Conservation (phyloP, 495 filamentous ascomycete genomes). For the Trichoderma gamsii region DNA sequence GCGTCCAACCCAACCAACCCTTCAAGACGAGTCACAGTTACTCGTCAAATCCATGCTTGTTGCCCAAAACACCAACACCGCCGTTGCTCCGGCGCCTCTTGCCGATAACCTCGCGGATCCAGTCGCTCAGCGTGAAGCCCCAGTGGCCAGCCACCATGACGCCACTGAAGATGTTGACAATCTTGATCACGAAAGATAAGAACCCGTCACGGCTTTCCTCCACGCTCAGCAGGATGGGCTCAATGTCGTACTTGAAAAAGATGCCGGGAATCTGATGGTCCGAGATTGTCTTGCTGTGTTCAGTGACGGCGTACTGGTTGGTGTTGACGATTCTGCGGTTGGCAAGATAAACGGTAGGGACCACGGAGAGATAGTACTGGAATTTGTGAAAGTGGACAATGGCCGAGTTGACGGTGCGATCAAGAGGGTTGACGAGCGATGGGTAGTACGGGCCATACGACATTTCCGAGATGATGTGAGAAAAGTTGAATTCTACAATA, state of each 20-base stretch:
- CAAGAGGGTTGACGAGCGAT: constrained; percentile 86
- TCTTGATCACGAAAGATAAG: constrained; percentile 65
- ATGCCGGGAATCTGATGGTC: constrained; percentile 79
- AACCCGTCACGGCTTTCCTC: constrained; percentile 74
- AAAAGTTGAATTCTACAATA: constrained; percentile 85
- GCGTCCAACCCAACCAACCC: neutral
- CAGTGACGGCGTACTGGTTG: constrained; percentile 96
- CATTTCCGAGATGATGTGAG: constrained; percentile 91
- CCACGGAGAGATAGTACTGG: constrained; percentile 96
- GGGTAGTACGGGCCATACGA: constrained; percentile 96
- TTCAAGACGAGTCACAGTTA: constrained; percentile 1
- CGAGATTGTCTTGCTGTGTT: constrained; percentile 61
- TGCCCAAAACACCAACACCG: constrained; percentile 54
- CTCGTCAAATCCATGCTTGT: constrained; percentile 28
- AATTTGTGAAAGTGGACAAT: constrained; percentile 80
- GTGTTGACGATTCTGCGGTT: constrained; percentile 65
- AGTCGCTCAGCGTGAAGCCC: constrained; percentile 51
- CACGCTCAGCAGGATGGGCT: constrained; percentile 84
- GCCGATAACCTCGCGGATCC: constrained; percentile 44
- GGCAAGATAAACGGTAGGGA: constrained; percentile 88
- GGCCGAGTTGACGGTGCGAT: constrained; percentile 75
- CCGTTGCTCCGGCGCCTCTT: constrained; percentile 37
- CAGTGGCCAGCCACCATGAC: constrained; percentile 57
- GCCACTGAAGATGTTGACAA: constrained; percentile 57
- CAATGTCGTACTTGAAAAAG: constrained; percentile 99